These are phyloP conservation scores for Rhodotorula graminis DNA, from an alignment of 768 basidiomycete genomes.

Conservation along the genomic window DNA sequence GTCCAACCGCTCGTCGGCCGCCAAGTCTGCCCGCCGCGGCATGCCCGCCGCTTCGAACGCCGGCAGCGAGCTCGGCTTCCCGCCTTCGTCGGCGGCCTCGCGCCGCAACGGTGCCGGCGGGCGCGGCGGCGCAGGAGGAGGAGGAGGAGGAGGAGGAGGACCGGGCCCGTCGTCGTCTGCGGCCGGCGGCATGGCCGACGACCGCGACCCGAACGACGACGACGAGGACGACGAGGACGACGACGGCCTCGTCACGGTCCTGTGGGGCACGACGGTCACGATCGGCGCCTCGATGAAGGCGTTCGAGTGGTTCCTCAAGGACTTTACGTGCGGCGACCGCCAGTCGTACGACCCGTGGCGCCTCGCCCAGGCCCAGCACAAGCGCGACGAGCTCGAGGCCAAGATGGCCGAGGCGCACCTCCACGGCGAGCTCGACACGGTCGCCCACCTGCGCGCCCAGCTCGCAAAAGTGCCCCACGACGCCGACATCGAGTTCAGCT, in stretches of 20 bases:
- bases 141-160: slow-evolving; percentile 35
- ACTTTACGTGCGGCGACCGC: slow-evolving; percentile 77
- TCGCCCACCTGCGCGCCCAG: slow-evolving; percentile 46
- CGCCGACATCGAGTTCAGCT: slow-evolving; percentile 32
- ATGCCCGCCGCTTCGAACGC: slow-evolving; percentile 42
- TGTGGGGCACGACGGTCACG: slow-evolving; percentile 97
- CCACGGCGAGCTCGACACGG: slow-evolving; percentile 40
- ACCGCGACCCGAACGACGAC: background rate
- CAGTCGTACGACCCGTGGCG: slow-evolving; percentile 50
- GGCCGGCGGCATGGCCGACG: slow-evolving; percentile 15
- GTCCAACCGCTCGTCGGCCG: slow-evolving; percentile 41
- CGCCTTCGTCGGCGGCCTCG: slow-evolving; percentile 27
- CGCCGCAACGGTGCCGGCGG: background rate
- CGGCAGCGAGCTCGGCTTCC: slow-evolving; percentile 29
- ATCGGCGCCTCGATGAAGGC: slow-evolving; percentile 83
- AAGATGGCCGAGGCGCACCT: slow-evolving; percentile 31
- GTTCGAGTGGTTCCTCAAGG: slow-evolving; percentile 80
- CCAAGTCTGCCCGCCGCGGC: slow-evolving; percentile 48
- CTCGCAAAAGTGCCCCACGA: slow-evolving; percentile 31
- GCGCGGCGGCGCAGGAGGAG: slow-evolving; percentile 12
- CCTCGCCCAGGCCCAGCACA: slow-evolving; percentile 57
- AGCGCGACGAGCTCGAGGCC: slow-evolving; percentile 45
- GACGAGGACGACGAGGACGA: slow-evolving; percentile 40
- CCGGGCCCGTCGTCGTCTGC: slow-evolving; percentile 21
- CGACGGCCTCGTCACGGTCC: slow-evolving; percentile 63